Evolutionary conservation across 805 yeast genomes (phyloP).

Genomic region (Saccharomycopsis capsularis): DNA sequence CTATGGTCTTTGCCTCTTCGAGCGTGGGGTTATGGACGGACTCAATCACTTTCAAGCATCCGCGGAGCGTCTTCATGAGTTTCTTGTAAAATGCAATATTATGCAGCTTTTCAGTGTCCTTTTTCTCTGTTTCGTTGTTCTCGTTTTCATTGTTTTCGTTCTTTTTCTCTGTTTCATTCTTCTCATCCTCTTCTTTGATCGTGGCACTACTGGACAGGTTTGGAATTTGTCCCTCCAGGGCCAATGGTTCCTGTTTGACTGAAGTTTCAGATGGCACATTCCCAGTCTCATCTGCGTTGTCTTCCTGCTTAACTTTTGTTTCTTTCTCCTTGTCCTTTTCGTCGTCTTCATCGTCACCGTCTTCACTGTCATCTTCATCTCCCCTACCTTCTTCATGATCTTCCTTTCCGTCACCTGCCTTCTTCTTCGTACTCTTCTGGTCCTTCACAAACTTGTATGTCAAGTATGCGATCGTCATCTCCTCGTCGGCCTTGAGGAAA

Average conservation of each 20-base stretch:
- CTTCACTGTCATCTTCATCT: constrained; percentile 13
- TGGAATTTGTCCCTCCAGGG: not conserved
- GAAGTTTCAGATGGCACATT: too few relatives aligned
- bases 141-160: constrained; percentile 17
- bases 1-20: constrained; percentile 57
- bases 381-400: constrained; percentile 20
- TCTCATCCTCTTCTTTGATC: constrained; percentile 12
- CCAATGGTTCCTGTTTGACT: constrained; percentile 13
- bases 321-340: constrained; percentile 13
- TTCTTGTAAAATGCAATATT: constrained; percentile 33
- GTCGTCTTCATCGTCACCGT: constrained; percentile 13
- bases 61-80: constrained; percentile 37
- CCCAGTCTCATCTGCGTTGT: constrained; percentile 10
- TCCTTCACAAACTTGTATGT: constrained; percentile 43
- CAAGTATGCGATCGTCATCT: constrained; percentile 59
- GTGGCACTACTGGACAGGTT: too few relatives aligned
- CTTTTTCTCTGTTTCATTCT: constrained; percentile 22
- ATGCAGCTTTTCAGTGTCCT: not conserved
- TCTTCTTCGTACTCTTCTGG: constrained; percentile 27
- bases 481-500: constrained; percentile 58
- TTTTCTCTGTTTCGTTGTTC: constrained; percentile 7
- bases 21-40: not conserved
- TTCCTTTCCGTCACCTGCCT: constrained; percentile 18
- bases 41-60: constrained; percentile 4
- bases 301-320: constrained; percentile 21